Evolutionary conservation across 768 basidiomycete species (phyloP), one percentile per base, ranked within the genome.

Genomic region (Dentipellis fragilis): DNA sequence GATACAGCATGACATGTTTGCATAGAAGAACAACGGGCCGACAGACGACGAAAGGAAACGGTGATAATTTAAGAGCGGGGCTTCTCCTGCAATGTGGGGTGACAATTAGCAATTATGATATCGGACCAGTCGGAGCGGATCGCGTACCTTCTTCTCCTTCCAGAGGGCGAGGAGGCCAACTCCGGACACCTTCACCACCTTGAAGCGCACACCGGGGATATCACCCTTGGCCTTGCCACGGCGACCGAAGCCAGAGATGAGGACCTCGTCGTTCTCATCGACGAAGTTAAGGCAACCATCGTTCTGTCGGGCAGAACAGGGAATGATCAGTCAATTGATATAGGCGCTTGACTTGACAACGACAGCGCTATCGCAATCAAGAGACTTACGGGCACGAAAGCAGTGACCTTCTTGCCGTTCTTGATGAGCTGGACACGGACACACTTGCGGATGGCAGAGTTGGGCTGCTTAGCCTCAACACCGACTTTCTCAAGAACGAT

Each of bases 331-430:
- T 39, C 9, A 22, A 51, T 49, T 45, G 19, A 22, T 19, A 34
- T 22, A 10, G 48, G 16, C 48, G 48, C 48, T 6, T 21, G 16
- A 23, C 38, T 9, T 11, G 19, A 14, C 14, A 23, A 29, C 29
- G 29, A 29, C 29, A 29, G 29, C 29, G 29, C 29, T 29, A 29
- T 29, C n/a, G n/a, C n/a, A n/a, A n/a, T n/a, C 29, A n/a, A n/a
- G 34, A 47, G 10, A 82, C 90, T 63, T 66, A 91, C 91, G 59
- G 95, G 95, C 40, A 98, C 96, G 86, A 99, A 99, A 68, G 96
- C 96, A 61, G 95, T 98, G 71, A 99, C 95, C 73, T 98, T 98
- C 87, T 99, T 99, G 63, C 96, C 96, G 78, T 99, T 99, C 84
- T 99, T 99, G 74, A 99, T 98, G 65, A 99, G 81, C 69, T 99